A percentile compares a stretch with the other conserved stretches of the same genome.
Evolutionary conservation across 2,329 filamentous ascomycete genomes (phyloP).

Genomic region (Sporothrix variecibatus): DNA sequence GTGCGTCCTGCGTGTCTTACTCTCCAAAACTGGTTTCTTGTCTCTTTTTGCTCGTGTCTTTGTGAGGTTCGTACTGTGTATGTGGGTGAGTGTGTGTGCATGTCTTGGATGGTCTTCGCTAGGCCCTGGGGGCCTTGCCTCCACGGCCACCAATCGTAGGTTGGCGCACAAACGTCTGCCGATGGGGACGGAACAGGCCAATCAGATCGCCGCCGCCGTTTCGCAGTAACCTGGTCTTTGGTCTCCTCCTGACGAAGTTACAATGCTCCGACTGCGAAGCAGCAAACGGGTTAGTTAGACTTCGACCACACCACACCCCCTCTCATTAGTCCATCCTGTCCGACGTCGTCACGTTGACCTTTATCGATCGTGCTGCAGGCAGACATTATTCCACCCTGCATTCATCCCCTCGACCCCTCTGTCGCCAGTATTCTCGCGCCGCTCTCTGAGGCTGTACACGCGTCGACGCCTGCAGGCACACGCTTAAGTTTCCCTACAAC

Average conservation of each 20-base stretch:
- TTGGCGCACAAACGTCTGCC: conserved; percentile 10
- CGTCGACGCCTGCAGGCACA: not conserved
- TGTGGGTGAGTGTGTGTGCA: not conserved
- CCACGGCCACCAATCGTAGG: conserved; percentile 19
- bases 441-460: not conserved
- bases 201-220: conserved; percentile 18
- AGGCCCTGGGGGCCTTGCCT: conserved; percentile 11
- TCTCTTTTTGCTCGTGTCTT: not conserved
- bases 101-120: not conserved
- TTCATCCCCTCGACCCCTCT: not conserved
- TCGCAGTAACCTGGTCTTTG: not conserved
- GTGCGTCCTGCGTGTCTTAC: conserved; percentile 16
- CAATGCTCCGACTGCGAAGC: not conserved
- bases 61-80: not conserved
- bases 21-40: not conserved
- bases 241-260: not conserved
- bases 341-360: conserved; percentile 12
- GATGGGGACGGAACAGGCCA: conserved; percentile 8
- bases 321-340: not conserved
- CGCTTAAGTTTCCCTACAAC: conserved; percentile 1
- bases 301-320: not conserved
- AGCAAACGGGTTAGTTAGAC: not conserved
- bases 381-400: not conserved
- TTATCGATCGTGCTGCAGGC: conserved; percentile 18
- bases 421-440: not conserved